Evolutionary conservation across 192 early-diverging fungal genomes (phyloP).

Genomic region (Spizellomyces sp.): DNA sequence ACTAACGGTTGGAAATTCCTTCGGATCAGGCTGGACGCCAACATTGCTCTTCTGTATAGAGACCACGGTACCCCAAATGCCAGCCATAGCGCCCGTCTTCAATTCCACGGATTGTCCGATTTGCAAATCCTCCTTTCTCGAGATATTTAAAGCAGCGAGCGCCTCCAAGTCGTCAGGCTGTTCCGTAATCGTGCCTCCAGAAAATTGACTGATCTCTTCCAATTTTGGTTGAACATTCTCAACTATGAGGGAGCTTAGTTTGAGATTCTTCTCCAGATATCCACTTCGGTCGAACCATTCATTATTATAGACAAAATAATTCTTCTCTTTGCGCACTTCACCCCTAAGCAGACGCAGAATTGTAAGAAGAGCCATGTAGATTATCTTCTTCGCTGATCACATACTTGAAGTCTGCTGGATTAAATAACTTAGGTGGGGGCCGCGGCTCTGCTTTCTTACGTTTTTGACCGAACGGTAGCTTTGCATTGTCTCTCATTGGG

Average conservation of each 20-base stretch:
- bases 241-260: slow-evolving; percentile 40
- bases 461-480: slow-evolving; percentile 48
- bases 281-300: slow-evolving; percentile 64
- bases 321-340: slow-evolving; percentile 27
- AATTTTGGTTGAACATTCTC: slow-evolving; percentile 83
- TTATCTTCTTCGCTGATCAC: background rate
- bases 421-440: slow-evolving; percentile 81
- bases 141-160: slow-evolving; percentile 26
- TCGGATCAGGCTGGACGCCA: slow-evolving; percentile 62
- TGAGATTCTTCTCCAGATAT: slow-evolving; percentile 82
- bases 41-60: slow-evolving; percentile 74
- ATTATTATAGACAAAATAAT: slow-evolving; percentile 33
- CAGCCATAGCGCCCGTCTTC: slow-evolving; percentile 78
- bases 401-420: slow-evolving; percentile 51
- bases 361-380: background rate
- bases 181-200: slow-evolving; percentile 71
- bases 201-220: slow-evolving; percentile 88
- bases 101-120: slow-evolving; percentile 88
- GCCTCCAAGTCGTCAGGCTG: slow-evolving; percentile 33
- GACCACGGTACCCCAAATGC: slow-evolving; percentile 74
- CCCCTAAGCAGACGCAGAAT: background rate
- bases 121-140: slow-evolving; percentile 43
- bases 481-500: slow-evolving; percentile 11
- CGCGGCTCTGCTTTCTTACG: slow-evolving; percentile 60
- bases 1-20: background rate